Conservation (phyloP, 2,329 filamentous ascomycete species). For the Aspergillus novoparasiticus region DNA sequence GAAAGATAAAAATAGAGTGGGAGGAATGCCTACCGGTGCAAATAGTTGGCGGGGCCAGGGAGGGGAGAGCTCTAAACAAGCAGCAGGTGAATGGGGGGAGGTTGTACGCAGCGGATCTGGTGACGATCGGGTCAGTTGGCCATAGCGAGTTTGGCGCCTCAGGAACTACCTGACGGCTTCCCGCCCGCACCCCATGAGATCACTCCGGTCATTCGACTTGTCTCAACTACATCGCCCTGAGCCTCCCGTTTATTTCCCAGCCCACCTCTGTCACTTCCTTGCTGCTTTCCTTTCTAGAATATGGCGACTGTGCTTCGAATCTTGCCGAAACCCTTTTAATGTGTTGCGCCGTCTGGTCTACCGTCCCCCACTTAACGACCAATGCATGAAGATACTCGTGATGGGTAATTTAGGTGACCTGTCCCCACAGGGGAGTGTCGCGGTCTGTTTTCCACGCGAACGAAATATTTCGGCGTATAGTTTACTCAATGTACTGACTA, state of each 20-base stretch:
- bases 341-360: constrained; percentile 13
- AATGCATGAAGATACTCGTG: constrained; percentile 40
- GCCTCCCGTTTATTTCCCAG: constrained; percentile 1
- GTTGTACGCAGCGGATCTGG: constrained; percentile 17
- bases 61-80: constrained; percentile 5
- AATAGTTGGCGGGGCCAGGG: neutral
- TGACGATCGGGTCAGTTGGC: constrained; percentile 17
- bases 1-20: neutral
- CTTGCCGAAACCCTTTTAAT: constrained; percentile 16
- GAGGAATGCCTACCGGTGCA: constrained; percentile 1
- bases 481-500: constrained; percentile 18
- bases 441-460: constrained; percentile 55
- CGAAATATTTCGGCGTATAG: neutral
- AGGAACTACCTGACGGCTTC: constrained; percentile 7
- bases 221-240: constrained; percentile 2
- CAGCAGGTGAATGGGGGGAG: constrained; percentile 7
- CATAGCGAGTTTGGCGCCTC: constrained; percentile 2
- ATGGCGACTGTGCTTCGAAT: constrained; percentile 12
- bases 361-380: constrained; percentile 22
- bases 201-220: constrained; percentile 16
- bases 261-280: neutral
- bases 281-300: neutral
- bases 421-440: constrained; percentile 76
- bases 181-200: constrained; percentile 7
- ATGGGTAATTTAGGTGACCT: constrained; percentile 76